phyloP scores from a whole-genome alignment of 192 early-diverging fungal genomes.

The Dissophora ornata region DNA sequence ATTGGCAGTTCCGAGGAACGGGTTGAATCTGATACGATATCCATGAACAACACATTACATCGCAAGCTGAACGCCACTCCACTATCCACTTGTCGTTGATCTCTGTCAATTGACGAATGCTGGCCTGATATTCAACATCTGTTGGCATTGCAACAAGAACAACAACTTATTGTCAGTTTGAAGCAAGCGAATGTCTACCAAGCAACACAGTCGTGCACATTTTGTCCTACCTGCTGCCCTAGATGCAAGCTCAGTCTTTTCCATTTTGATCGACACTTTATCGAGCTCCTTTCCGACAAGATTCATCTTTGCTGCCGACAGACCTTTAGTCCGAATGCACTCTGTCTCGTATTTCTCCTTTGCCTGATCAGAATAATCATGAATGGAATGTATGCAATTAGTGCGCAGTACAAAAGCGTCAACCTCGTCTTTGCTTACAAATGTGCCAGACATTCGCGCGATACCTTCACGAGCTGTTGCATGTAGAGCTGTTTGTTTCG shows the following conservation, averaged over 20 bases:
- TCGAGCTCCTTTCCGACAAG: slow-evolving; percentile 57
- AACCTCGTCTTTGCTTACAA: no score
- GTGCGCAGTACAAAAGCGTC: no score
- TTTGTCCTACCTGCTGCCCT: slow-evolving; percentile 57
- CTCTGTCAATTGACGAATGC: slow-evolving; percentile 56
- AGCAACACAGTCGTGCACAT: no score
- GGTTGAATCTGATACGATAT: no score
- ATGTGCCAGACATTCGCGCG: background rate
- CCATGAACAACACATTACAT: no score
- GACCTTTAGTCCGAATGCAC: slow-evolving; percentile 47
- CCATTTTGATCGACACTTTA: slow-evolving; percentile 54
- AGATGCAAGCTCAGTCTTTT: slow-evolving; percentile 54
- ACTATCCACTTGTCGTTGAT: slow-evolving; percentile 63
- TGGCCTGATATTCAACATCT: slow-evolving; percentile 68
- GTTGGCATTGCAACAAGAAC: no score
- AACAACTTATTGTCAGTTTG: no score
- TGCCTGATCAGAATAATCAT: no score
- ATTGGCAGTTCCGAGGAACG: no score
- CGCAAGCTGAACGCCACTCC: slow-evolving; percentile 65
- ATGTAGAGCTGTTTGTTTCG: slow-evolving; percentile 65
- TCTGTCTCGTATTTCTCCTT: slow-evolving; percentile 60
- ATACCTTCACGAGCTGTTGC: slow-evolving; percentile 58
- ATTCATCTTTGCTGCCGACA: slow-evolving; percentile 46
- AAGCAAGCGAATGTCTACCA: no score
- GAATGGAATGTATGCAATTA: no score